phyloP scores from a whole-genome alignment of 208 protist species.

The Trypanosoma avium region DNA sequence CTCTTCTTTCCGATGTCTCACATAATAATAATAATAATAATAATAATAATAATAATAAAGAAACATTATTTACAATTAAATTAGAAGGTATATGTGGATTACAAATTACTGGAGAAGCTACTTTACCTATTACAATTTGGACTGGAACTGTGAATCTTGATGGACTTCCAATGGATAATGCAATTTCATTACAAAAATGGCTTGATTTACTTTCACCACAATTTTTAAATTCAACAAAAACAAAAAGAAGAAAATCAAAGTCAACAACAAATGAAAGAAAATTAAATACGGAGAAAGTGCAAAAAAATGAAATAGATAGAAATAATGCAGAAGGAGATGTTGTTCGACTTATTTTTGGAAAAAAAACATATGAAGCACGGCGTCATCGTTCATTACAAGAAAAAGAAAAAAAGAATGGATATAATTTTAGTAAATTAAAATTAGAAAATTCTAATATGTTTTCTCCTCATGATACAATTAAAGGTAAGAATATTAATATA shows the following conservation, averaged over 20 bases:
- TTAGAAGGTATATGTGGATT: conserved; percentile 16
- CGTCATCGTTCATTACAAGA: too few species aligned
- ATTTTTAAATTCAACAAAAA: not conserved
- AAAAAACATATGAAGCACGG: too few species aligned
- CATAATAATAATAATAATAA: not conserved
- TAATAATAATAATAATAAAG: not conserved
- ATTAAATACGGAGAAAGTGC: not conserved
- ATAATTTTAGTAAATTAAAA: too few species aligned
- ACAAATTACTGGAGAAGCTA: conserved; percentile 13
- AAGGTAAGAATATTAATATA: not conserved
- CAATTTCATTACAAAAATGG: conserved; percentile 12
- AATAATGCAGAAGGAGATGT: too few species aligned
- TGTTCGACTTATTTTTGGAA: too few species aligned
- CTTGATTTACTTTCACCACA: not conserved
- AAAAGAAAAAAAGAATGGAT: too few species aligned
- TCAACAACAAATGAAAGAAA: not conserved
- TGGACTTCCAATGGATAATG: conserved; percentile 13
- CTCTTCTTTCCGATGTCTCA: not conserved
- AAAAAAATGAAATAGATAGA: too few species aligned
- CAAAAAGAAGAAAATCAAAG: not conserved
- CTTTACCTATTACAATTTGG: conserved; percentile 9
- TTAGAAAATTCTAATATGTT: too few species aligned
- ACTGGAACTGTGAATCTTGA: conserved; percentile 17
- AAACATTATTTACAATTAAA: conserved; percentile 2
- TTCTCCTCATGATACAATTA: too few species aligned